These are phyloP conservation scores for Hippophae gyantsensis DNA, from an alignment of 306 rosid genomes.

Conservation along the genomic window DNA sequence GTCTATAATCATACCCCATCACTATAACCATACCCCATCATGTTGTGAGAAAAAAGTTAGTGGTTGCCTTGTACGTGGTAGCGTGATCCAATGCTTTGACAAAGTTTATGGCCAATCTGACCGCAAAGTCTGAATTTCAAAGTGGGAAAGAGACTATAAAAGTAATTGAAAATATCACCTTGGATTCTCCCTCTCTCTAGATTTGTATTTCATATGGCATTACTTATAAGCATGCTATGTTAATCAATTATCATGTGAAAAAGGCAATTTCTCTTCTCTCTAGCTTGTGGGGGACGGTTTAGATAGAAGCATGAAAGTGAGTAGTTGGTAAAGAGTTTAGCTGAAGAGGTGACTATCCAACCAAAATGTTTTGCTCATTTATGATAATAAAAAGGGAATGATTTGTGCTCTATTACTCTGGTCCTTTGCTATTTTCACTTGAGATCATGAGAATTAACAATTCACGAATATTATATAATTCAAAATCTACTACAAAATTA, in stretches of 20 bases:
- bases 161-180: slow-evolving; percentile 20
- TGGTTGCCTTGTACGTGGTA: slow-evolving; percentile 32
- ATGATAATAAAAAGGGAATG: slow-evolving; percentile 3
- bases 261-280: background rate
- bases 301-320: background rate
- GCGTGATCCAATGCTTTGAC: slow-evolving; percentile 27
- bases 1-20: background rate
- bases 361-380: slow-evolving; percentile 14
- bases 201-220: background rate
- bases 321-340: slow-evolving; percentile 25
- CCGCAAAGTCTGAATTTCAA: background rate
- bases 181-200: slow-evolving; percentile 32
- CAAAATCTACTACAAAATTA: too few relatives aligned
- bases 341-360: slow-evolving; percentile 38
- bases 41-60: slow-evolving; percentile 18
- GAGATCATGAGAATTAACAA: too few relatives aligned
- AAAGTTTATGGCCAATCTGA: slow-evolving; percentile 30
- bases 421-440: background rate
- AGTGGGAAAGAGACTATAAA: background rate
- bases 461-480: too few relatives aligned
- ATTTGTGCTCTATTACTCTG: slow-evolving; percentile 5
- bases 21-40: slow-evolving; percentile 15
- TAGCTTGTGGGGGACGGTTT: background rate
- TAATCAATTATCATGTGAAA: too few relatives aligned
- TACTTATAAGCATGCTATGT: background rate